These are phyloP conservation scores for Cladophialophora exuberans DNA, from an alignment of 2,329 filamentous ascomycete genomes.

Conservation along the genomic window DNA sequence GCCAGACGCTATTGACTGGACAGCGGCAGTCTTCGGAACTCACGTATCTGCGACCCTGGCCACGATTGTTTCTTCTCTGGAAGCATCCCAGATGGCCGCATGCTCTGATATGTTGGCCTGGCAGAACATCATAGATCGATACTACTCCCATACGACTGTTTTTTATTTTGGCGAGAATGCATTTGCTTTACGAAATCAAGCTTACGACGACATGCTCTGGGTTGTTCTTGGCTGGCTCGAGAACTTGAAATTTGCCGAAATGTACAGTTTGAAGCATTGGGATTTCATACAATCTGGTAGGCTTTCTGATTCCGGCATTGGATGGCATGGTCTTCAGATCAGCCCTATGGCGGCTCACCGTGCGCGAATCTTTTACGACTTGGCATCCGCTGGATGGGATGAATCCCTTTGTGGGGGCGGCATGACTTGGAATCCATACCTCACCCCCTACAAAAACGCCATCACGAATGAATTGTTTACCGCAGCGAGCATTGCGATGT, in stretches of 20 bases:
- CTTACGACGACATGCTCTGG: constrained; percentile 95
- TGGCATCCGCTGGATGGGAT: constrained; percentile 81
- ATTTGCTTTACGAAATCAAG: constrained; percentile 73
- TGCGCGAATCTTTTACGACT: constrained; percentile 81
- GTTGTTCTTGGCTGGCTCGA: constrained; percentile 92
- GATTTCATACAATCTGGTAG: constrained; percentile 28
- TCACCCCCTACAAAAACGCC: constrained; percentile 89
- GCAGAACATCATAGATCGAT: constrained; percentile 80
- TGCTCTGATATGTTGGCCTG: constrained; percentile 52
- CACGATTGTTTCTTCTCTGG: constrained; percentile 64
- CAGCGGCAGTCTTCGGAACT: constrained; percentile 80
- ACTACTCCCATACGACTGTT: constrained; percentile 74
- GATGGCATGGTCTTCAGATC: constrained; percentile 79
- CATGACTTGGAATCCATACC: constrained; percentile 85
- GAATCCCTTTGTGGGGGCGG: constrained; percentile 78
- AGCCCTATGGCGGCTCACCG: constrained; percentile 78
- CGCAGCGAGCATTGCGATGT: constrained; percentile 84
- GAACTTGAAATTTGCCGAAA: constrained; percentile 72
- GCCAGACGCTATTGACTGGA: constrained; percentile 91
- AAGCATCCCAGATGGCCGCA: constrained; percentile 39
- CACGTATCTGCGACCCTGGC: constrained; percentile 73
- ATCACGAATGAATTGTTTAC: constrained; percentile 94
- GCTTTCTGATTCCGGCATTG: constrained; percentile 31
- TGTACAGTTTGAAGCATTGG: constrained; percentile 70
- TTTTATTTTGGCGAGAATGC: constrained; percentile 89